Conservation (phyloP, 768 basidiomycete genomes). For the Dentipellis sp. region DNA sequence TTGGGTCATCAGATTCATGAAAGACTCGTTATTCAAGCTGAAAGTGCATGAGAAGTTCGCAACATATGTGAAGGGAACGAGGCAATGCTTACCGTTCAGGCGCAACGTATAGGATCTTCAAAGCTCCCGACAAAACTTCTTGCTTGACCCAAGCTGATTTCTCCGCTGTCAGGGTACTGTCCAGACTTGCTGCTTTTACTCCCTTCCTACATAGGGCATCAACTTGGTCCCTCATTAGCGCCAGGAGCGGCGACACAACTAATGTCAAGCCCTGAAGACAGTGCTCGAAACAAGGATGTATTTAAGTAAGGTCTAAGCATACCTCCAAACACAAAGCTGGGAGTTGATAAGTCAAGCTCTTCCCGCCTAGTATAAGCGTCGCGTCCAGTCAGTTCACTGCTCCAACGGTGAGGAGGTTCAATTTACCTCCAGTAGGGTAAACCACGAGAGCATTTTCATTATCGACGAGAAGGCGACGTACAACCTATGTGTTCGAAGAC, state of each 20-base stretch:
- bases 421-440: constrained; percentile 30
- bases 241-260: constrained; percentile 28
- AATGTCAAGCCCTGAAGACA: constrained; percentile 20
- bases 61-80: not conserved
- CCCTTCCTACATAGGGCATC: constrained; percentile 24
- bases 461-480: constrained; percentile 28
- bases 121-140: constrained; percentile 26
- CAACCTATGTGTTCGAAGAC: constrained; percentile 18
- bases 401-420: not conserved
- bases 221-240: constrained; percentile 31
- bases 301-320: not conserved
- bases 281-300: not conserved
- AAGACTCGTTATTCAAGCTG: constrained; percentile 36
- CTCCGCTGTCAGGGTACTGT: constrained; percentile 27
- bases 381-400: not conserved
- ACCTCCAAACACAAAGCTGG: constrained; percentile 31
- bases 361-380: constrained; percentile 20
- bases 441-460: constrained; percentile 33
- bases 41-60: not conserved
- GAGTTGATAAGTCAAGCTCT: constrained; percentile 31
- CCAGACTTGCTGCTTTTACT: constrained; percentile 30
- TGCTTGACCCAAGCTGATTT: constrained; percentile 25
- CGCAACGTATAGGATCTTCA: constrained; percentile 41
- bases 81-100: constrained; percentile 27
- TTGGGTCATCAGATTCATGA: constrained; percentile 32